Evolutionary conservation across 805 yeast genomes (phyloP).

Genomic region (Starmera amethionina): DNA sequence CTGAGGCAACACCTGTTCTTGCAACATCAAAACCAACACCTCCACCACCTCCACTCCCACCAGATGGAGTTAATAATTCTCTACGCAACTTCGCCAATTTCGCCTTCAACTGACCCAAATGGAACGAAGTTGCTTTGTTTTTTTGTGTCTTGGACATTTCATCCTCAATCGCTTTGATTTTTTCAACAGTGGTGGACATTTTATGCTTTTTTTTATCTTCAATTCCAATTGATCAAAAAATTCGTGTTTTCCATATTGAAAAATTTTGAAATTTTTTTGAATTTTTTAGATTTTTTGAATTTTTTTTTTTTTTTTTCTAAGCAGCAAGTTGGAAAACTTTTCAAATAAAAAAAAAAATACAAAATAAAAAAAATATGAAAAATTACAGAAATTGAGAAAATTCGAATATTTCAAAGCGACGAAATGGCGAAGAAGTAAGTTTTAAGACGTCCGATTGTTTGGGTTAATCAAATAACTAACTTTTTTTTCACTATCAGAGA

Average conservation of each 20-base stretch:
- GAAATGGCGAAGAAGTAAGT: conserved; percentile 2
- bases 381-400: not conserved
- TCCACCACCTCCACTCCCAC: conserved; percentile 81
- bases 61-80: conserved; percentile 68
- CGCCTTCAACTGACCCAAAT: conserved; percentile 95
- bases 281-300: not conserved
- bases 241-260: not conserved
- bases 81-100: conserved; percentile 91
- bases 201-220: not conserved
- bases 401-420: not conserved
- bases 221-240: not conserved
- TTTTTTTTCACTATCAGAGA: conserved; percentile 26
- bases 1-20: conserved; percentile 96
- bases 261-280: not conserved
- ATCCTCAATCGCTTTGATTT: conserved; percentile 80
- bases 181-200: conserved; percentile 62
- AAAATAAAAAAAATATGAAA: not conserved
- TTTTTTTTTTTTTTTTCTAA: not conserved
- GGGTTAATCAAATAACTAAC: not conserved
- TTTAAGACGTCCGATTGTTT: not conserved
- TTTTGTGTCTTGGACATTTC: conserved; percentile 98
- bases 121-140: conserved; percentile 96
- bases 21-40: conserved; percentile 97
- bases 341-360: not conserved
- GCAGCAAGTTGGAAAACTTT: conserved; percentile 1